phyloP scores from a whole-genome alignment of 306 rosid species.

The Trifolium subterraneum region DNA sequence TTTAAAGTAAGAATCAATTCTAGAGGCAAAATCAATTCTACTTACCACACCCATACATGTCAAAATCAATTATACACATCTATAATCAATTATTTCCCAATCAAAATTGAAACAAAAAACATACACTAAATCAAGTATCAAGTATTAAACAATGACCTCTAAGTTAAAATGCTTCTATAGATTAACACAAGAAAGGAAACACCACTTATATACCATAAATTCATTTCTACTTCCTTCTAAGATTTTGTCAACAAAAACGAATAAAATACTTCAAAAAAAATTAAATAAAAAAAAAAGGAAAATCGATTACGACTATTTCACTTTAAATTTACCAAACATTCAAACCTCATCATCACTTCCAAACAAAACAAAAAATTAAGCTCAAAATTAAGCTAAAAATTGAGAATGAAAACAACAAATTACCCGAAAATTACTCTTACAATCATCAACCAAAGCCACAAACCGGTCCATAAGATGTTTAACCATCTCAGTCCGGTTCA shows the following conservation, averaged over 20 bases:
- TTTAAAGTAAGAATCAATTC: too few relatives aligned
- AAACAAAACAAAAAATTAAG: slow-evolving; percentile 15
- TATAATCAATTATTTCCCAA: too few relatives aligned
- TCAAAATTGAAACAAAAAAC: too few relatives aligned
- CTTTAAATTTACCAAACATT: slow-evolving; percentile 2
- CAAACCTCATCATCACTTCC: background rate
- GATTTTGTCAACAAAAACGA: slow-evolving; percentile 21
- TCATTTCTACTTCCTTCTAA: slow-evolving; percentile 4
- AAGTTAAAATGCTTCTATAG: background rate
- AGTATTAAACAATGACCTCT: slow-evolving; percentile 4
- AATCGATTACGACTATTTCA: background rate
- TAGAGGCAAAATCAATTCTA: too few relatives aligned
- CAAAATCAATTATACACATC: too few relatives aligned
- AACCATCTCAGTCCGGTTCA: slow-evolving; percentile 80
- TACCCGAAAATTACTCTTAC: slow-evolving; percentile 82
- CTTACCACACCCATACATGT: too few relatives aligned
- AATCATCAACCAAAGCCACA: slow-evolving; percentile 76
- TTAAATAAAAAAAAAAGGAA: background rate
- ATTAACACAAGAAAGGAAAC: slow-evolving; percentile 21
- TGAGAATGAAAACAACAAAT: slow-evolving; percentile 28
- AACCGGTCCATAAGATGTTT: slow-evolving; percentile 72
- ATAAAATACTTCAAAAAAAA: too few relatives aligned
- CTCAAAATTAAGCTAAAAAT: slow-evolving; percentile 23
- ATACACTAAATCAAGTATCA: slow-evolving; percentile 18
- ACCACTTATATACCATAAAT: background rate